Conservation (phyloP, 2,329 filamentous ascomycete genomes). For the Chalaropsis thielavioides region DNA sequence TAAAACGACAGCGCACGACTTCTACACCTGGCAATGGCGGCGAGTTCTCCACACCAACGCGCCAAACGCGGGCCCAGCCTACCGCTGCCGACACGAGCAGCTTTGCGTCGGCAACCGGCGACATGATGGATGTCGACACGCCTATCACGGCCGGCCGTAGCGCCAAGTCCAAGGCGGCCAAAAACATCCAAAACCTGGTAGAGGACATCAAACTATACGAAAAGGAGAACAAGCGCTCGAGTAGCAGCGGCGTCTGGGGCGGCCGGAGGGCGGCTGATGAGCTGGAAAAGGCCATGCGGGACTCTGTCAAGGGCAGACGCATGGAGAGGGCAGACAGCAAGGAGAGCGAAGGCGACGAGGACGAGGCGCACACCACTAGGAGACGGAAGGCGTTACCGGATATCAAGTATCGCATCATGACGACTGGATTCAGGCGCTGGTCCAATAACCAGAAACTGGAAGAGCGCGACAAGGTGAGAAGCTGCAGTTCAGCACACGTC, state of each 20-base stretch:
- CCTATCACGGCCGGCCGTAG: constrained; percentile 63
- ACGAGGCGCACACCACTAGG: constrained; percentile 47
- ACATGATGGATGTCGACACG: constrained; percentile 75
- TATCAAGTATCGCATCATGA: constrained; percentile 48
- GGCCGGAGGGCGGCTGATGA: constrained; percentile 47
- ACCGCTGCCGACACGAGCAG: neutral
- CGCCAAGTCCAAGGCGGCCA: constrained; percentile 74
- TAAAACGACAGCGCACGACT: constrained; percentile 20
- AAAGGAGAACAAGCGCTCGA: constrained; percentile 71
- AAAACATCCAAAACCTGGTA: constrained; percentile 60
- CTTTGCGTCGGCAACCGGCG: neutral
- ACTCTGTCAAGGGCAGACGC: constrained; percentile 19
- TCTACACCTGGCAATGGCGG: neutral
- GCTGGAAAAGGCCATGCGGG: constrained; percentile 34
- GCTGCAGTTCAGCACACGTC: constrained; percentile 23
- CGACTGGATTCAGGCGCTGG: constrained; percentile 81
- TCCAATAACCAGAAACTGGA: constrained; percentile 57
- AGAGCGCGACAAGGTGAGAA: constrained; percentile 58
- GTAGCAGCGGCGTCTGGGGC: constrained; percentile 41
- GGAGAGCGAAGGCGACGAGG: constrained; percentile 34
- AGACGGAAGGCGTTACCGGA: constrained; percentile 32
- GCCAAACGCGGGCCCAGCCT: neutral
- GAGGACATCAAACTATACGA: constrained; percentile 82
- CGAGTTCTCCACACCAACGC: constrained; percentile 25
- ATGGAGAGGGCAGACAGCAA: constrained; percentile 26